Evolutionary conservation across 2,329 filamentous ascomycete genomes (phyloP).

Genomic region (Phyllachora maydis): DNA sequence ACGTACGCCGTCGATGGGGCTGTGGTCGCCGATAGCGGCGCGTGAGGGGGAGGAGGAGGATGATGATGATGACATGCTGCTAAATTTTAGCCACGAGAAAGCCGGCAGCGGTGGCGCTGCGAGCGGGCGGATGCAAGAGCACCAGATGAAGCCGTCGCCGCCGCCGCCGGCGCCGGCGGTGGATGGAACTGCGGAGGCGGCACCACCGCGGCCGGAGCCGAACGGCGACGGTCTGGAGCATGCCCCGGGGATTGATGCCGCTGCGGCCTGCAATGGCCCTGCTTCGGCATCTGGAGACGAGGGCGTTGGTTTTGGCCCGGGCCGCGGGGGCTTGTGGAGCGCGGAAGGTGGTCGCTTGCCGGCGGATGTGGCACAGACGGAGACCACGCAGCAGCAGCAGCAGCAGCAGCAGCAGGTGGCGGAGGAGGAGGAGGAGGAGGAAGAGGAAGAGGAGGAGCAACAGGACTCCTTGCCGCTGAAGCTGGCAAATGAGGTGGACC

Average conservation of each 20-base stretch:
- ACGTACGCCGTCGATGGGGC: slow-evolving; percentile 20
- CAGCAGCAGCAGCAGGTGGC: slow-evolving; percentile 3
- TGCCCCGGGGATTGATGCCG: no score
- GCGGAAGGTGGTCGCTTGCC: no score
- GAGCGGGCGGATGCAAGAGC: no score
- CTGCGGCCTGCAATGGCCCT: no score
- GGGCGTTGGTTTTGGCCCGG: no score
- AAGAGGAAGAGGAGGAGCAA: slow-evolving; percentile 10
- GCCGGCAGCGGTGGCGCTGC: no score
- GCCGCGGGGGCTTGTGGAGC: no score
- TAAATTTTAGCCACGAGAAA: slow-evolving; percentile 25
- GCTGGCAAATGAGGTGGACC: slow-evolving; percentile 19
- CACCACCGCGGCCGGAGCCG: not conserved
- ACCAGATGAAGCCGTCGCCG: not conserved
- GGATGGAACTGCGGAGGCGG: not conserved
- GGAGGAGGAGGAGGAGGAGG: no score
- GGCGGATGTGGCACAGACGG: no score
- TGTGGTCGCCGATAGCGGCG: slow-evolving; percentile 22
- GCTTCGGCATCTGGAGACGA: no score
- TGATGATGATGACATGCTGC: slow-evolving; percentile 26
- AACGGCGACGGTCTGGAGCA: no score
- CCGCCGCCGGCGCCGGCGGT: not conserved
- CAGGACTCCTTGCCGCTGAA: slow-evolving; percentile 13
- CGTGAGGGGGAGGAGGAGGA: slow-evolving; percentile 22
- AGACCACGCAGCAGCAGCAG: not conserved